Base-by-base conservation (phyloP, 371 early-diverging fungal species). In the Mucor circinelloides region DNA sequence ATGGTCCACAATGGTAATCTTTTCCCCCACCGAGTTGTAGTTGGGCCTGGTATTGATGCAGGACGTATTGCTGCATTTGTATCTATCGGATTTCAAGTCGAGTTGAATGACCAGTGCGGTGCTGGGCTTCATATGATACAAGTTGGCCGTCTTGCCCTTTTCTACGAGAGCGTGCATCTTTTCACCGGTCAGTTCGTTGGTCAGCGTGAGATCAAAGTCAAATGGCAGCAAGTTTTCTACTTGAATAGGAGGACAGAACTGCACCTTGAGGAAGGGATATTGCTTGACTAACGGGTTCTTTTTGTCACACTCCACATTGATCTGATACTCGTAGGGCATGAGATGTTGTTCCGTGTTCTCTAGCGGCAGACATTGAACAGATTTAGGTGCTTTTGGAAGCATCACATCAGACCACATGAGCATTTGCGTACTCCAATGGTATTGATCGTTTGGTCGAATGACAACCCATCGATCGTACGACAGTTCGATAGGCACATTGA, bases 151-250 rank as follows among this genome's bases (percentile, higher is more conserved):
- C 0, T 70, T 81, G 2, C 94, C 94, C 55, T 78, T 75, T 32
- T 68, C 59, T 32, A 93, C 60, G 31, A 58, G 32, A 3, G 81
- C 74, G 2, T 66, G 55, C 10, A 67, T 50, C 9, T 69, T 73
- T 57, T 84, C 79, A 63, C 86, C 87, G 5, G 77, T 72, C 4
- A 89, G 72, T 57, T 68, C 68, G 23, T 82, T 73, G 25, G 58
- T 52, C 27, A 82, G 21, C 2, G 64, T 75, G 46, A 89, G 83
- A 42, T 86, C 78, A 61, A 93, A 73, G 57, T 88, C 83, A 71
- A 86, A 91, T 0, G 96, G 96, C 30, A 96, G 75, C n/a, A 92
- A 75, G 68, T 96, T 96, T 74, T 94, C 94, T 6, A 96, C 75
- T 70, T 90, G 87, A 63, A 95, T 75, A 12, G 96, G 95, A 7